Base-by-base conservation (phyloP, 139 green algal species). In the Microglena sp. region DNA sequence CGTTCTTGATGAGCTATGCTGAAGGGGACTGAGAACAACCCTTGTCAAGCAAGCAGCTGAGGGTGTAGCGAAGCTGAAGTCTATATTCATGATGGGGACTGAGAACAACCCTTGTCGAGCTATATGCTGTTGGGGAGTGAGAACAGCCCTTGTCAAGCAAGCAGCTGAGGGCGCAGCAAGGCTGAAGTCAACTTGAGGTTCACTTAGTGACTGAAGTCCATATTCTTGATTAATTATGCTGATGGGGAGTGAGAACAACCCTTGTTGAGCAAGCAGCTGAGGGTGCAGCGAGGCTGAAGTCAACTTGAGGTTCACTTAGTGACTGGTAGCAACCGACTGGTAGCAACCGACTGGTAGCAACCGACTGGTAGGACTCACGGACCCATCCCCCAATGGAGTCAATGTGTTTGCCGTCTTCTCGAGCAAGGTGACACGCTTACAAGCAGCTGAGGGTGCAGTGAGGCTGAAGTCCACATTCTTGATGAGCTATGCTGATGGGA, bases 391-490 rank as follows among this genome's bases (percentile, higher is more conserved):
- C 27, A 7, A 53, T 65, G 58, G 58, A 22, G n/a, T 65, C 5
- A 34, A 65, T 65, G 58, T 65, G 31, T 65, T 35, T 53, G 58
- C 24, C 18, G 31, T 65, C 8, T 65, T 65, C 34, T 26, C 58
- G 53, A 21, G 34, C 15, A 5, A 34, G 11, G 21, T 15, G 4
- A 53, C n/a, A 18, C 30, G 58, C 5, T 5, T 53, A 33, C 33
- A 65, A 6, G 58, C 26, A 5, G 33, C 33, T 30, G 58, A 65
- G 3, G 32, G 33, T 5, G 28, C 58, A 8, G 22, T 33, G 7
- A 65, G 22, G 34, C 58, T 65, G 58, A 34, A 34, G n/a, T n/a
- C 33, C 4, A 34, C 32, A 22, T 65, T 65, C 36, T 27, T 59
- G 43, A 67, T 67, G 43, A 58, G 15, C 27, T 67, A 66, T 54